Evolutionary conservation across 2,329 filamentous ascomycete genomes (phyloP).

Genomic region (Fusarium ramigenum): DNA sequence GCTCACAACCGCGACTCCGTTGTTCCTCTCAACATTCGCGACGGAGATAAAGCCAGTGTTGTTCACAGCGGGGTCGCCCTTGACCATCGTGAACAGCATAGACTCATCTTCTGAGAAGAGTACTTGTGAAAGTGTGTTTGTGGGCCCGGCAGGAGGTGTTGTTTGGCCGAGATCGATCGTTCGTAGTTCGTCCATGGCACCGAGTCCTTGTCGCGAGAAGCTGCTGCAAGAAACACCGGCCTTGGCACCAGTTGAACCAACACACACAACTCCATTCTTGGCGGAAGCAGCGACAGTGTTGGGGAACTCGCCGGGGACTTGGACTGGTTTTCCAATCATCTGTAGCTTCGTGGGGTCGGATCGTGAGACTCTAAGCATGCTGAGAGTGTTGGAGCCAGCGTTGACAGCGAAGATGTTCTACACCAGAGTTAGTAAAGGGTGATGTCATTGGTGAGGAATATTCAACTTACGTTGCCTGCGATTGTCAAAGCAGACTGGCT

Average conservation of each 20-base stretch:
- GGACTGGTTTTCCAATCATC: constrained; percentile 53
- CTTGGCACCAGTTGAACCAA: constrained; percentile 54
- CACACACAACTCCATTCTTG: constrained; percentile 56
- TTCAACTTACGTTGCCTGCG: constrained; percentile 55
- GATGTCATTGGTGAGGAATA: fast-evolving
- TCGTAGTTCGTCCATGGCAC: constrained; percentile 56
- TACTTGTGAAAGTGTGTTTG: constrained; percentile 67
- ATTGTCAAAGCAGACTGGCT: constrained; percentile 61
- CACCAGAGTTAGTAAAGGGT: neutral
- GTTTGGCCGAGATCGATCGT: constrained; percentile 62
- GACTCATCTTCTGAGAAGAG: constrained; percentile 66
- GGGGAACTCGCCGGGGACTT: constrained; percentile 62
- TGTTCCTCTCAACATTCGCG: constrained; percentile 53
- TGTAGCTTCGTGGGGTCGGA: constrained; percentile 55
- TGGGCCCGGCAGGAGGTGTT: constrained; percentile 66
- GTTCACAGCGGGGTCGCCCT: constrained; percentile 64
- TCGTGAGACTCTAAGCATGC: constrained; percentile 57
- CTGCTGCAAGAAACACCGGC: constrained; percentile 57
- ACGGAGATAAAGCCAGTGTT: constrained; percentile 65
- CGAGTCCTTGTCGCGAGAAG: constrained; percentile 52
- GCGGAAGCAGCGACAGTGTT: constrained; percentile 60
- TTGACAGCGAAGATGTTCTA: constrained; percentile 64
- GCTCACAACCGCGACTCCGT: constrained; percentile 16
- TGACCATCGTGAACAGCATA: constrained; percentile 65
- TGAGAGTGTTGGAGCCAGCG: constrained; percentile 61